Conservation (phyloP, 768 basidiomycete species). For the Mycena latifolia region DNA sequence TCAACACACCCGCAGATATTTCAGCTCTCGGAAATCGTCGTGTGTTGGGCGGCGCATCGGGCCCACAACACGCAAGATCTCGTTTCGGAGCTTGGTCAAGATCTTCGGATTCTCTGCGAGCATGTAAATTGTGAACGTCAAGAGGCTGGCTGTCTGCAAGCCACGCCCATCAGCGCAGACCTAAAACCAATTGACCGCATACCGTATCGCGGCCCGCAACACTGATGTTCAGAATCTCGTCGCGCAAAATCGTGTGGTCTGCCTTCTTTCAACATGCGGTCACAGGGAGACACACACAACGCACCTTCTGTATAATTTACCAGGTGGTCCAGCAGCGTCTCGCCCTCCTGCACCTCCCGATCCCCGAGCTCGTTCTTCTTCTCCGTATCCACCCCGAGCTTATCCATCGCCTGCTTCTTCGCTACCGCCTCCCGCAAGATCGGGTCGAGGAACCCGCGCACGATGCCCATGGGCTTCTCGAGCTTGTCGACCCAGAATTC, state of each 20-base stretch:
- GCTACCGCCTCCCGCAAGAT: conserved; percentile 62
- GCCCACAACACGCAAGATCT: conserved; percentile 62
- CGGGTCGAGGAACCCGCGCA: conserved; percentile 65
- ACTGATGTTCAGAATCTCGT: conserved; percentile 59
- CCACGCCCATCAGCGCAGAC: neutral
- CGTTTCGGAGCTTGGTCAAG: conserved; percentile 58
- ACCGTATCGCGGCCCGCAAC: conserved; percentile 61
- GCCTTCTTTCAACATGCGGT: no score
- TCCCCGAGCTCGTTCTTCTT: conserved; percentile 44
- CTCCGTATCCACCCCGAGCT: conserved; percentile 9
- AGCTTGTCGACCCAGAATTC: conserved; percentile 67
- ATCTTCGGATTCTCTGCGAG: conserved; percentile 66
- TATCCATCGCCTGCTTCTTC: conserved; percentile 45
- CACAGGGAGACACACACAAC: conserved; percentile 1
- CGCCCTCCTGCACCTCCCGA: conserved; percentile 54
- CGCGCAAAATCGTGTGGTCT: conserved; percentile 57
- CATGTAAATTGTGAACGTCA: conserved; percentile 68
- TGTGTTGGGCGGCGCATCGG: conserved; percentile 59
- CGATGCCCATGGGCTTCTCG: conserved; percentile 56
- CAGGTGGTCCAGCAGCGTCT: conserved; percentile 64
- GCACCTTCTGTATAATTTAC: conserved; percentile 67
- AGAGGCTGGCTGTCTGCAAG: conserved; percentile 58
- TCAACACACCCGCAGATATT: conserved; percentile 64
- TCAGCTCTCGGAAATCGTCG: conserved; percentile 69
- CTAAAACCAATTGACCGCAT: conserved; percentile 1